Evolutionary conservation across 805 yeast genomes (phyloP).

Genomic region (Blastobotrys peoriensis): DNA sequence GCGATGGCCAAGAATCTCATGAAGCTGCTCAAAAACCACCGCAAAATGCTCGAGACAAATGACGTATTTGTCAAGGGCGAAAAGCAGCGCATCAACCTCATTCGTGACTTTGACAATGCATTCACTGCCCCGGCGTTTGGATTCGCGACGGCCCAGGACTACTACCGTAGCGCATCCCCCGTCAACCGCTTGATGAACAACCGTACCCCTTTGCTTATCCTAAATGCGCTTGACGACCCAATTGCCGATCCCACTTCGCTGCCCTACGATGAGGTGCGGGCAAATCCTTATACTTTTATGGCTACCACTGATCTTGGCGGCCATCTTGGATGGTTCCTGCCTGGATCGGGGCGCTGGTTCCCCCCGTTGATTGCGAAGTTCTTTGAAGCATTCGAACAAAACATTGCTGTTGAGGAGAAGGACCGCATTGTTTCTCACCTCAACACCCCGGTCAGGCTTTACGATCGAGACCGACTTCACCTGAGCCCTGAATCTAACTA

Average conservation of each 20-base stretch:
- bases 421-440: neutral
- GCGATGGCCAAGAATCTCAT: conserved; percentile 45
- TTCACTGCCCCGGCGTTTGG: conserved; percentile 66
- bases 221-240: conserved; percentile 74
- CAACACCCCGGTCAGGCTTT: neutral
- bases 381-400: conserved; percentile 32
- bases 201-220: conserved; percentile 55
- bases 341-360: conserved; percentile 62
- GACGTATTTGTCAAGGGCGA: conserved; percentile 28
- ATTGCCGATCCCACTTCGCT: conserved; percentile 48
- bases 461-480: neutral
- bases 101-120: conserved; percentile 56
- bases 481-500: neutral
- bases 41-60: conserved; percentile 31
- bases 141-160: conserved; percentile 54
- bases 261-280: conserved; percentile 45
- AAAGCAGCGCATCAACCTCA: conserved; percentile 12
- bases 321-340: conserved; percentile 72
- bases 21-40: conserved; percentile 39
- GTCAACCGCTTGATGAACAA: conserved; percentile 44
- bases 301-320: conserved; percentile 68
- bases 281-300: conserved; percentile 55
- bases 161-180: conserved; percentile 61
- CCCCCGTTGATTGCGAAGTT: conserved; percentile 44
- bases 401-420: conserved; percentile 20